A percentile compares a stretch with the other conserved stretches of the same genome.
These are phyloP conservation scores for Lathyrus tuberosus DNA, from an alignment of 306 rosid species.

Conservation along the genomic window DNA sequence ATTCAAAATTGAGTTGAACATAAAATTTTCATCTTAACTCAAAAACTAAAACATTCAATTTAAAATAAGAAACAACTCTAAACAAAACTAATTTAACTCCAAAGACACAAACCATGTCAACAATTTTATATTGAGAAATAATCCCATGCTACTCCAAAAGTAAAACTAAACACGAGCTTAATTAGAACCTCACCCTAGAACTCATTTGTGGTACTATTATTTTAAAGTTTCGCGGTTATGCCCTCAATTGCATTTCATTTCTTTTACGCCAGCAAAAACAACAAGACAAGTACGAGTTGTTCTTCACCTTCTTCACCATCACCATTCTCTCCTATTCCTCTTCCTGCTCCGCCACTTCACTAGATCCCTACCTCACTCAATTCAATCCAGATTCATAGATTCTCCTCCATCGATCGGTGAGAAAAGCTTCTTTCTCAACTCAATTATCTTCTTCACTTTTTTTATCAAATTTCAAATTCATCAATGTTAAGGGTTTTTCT, in stretches of 20 bases:
- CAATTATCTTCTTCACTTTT: conserved; percentile 6
- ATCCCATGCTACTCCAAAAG: no score
- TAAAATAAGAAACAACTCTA: no score
- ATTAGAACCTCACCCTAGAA: no score
- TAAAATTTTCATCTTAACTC: no score
- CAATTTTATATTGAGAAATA: no score
- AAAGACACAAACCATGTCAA: no score
- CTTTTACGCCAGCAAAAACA: conserved; percentile 33
- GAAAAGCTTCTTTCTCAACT: conserved; percentile 34
- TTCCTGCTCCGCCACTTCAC: conserved; percentile 21
- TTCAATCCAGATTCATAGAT: background rate
- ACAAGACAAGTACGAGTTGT: conserved; percentile 17
- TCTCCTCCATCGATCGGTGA: conserved; percentile 52
- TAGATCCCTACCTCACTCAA: conserved; percentile 35
- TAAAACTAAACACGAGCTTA: no score
- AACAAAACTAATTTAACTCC: no score
- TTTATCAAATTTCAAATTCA: background rate
- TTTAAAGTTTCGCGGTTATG: conserved; percentile 92
- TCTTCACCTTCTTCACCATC: background rate
- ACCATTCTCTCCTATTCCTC: background rate
- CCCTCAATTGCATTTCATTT: conserved; percentile 48
- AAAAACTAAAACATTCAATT: no score
- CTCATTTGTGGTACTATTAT: conserved; percentile 12
- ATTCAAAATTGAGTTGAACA: no score
- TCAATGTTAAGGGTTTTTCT: conserved; percentile 22